Conservation (phyloP, 495 filamentous ascomycete genomes). For the Neurospora sp. region DNA sequence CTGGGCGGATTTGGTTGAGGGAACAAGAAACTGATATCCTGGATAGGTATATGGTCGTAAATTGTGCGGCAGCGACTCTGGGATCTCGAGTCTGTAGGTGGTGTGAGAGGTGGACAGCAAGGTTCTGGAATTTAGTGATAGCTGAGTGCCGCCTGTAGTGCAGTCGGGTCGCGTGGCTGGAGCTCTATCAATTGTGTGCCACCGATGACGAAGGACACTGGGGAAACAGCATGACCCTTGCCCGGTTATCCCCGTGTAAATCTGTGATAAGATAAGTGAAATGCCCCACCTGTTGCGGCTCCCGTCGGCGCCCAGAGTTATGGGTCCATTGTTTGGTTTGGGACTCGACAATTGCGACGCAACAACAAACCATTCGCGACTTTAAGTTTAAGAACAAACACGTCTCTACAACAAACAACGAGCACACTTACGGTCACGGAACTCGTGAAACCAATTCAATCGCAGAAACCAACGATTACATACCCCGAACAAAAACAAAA, state of each 20-base stretch:
- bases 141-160: neutral
- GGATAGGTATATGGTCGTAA: neutral
- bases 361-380: conserved; percentile 4
- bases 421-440: neutral
- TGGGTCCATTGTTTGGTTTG: conserved; percentile 4
- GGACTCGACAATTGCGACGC: conserved; percentile 1
- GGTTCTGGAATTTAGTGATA: conserved; percentile 1
- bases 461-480: neutral
- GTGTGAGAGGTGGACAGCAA: neutral
- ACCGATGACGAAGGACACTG: conserved; percentile 24
- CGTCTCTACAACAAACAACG: neutral
- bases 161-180: neutral
- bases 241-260: neutral
- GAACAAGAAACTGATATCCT: neutral
- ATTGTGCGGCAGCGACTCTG: neutral
- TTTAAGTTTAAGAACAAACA: neutral
- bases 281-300: neutral
- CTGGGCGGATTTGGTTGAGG: neutral
- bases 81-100: neutral
- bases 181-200: conserved; percentile 22
- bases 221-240: neutral
- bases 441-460: neutral
- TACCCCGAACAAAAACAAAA: neutral
- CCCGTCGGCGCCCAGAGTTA: conserved; percentile 12
- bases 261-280: conserved; percentile 27